A percentile compares a stretch with the other conserved stretches of the same genome.
Conservation (phyloP, 805 yeast genomes). For the Ogataea degrootiae region DNA sequence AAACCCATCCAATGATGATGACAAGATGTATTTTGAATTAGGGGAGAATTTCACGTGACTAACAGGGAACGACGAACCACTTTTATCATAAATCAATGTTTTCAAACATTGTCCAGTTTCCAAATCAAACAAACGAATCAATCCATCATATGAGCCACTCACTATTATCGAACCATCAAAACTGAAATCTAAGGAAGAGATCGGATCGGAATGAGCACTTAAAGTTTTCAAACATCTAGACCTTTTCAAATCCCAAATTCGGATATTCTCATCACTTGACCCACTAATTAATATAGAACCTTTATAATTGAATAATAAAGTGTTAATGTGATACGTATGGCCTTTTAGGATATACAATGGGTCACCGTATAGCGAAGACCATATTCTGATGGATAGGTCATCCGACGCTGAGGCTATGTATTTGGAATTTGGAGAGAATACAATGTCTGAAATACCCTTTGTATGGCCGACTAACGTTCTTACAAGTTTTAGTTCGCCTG, state of each 20-base stretch:
- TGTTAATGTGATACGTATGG: conserved; percentile 81
- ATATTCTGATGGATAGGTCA: conserved; percentile 73
- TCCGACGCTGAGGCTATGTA: conserved; percentile 83
- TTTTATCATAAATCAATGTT: conserved; percentile 77
- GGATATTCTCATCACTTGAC: conserved; percentile 84
- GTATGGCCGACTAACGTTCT: conserved; percentile 52
- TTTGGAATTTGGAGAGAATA: conserved; percentile 71
- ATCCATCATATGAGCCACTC: conserved; percentile 88
- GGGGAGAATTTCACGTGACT: conserved; percentile 69
- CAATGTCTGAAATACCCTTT: conserved; percentile 67
- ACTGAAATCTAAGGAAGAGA: conserved; percentile 67
- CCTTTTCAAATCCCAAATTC: conserved; percentile 79
- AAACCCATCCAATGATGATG: conserved; percentile 76
- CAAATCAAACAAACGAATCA: conserved; percentile 82
- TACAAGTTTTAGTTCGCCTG: conserved; percentile 26
- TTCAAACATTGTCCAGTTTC: conserved; percentile 88
- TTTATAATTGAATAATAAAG: conserved; percentile 62
- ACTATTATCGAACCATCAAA: conserved; percentile 78
- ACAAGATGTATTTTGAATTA: conserved; percentile 72
- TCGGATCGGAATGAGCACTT: conserved; percentile 92
- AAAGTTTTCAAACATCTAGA: conserved; percentile 72
- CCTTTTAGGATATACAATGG: conserved; percentile 54
- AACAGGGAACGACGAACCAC: conserved; percentile 72
- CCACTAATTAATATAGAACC: conserved; percentile 81
- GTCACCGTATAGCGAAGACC: conserved; percentile 53